Evolutionary conservation across 768 basidiomycete genomes (phyloP), one percentile per base, ranked within the genome.

Genomic region (Suillus plorans): DNA sequence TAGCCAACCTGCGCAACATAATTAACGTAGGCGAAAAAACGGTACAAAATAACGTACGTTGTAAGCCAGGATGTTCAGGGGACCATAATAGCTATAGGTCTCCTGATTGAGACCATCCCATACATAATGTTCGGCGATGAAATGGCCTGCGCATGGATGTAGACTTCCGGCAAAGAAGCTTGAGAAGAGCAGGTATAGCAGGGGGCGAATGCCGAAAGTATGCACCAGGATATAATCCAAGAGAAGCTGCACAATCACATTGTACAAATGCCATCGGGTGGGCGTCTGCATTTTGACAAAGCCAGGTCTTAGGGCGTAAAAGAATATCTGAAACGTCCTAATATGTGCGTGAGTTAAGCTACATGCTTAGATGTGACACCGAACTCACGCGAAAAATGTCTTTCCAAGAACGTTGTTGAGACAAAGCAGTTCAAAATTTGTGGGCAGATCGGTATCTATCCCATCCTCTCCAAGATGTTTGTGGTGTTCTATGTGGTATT

Each of bases 321-420:
- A 99, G 63, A 99, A 77, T 65, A 99, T 94, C 80, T 99, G 97
- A 80, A 99, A 99, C 2, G 94, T 97, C 49, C 95, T 96, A 72
- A 10, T 4, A 12, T n/a, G 4, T 37, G 37, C 12, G 47, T 75
- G 62, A 71, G 67, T 2, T 2, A 28, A 25, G 63, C 2, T 8
- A 65, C 36, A 41, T 13, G 25, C 58, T 31, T 16, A 45, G 44
- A 60, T 41, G 42, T 8, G 55, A 56, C 63, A 44, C 63, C 25
- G 14, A 55, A 84, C 91, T 66, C 70, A 97, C 95, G 94, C 92
- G 75, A 99, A 99, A 78, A 99, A 98, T 1, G 96, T 94, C 76
- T 99, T 99, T 41, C 97, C 97, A 16, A 97, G 86, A 10, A 99
- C 97, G 72, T 97, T 98, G 78, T 95, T 95, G 66, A 99, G 81